Evolutionary conservation across 2,329 filamentous ascomycete genomes (phyloP).

Genomic region (Fusarium sp.): DNA sequence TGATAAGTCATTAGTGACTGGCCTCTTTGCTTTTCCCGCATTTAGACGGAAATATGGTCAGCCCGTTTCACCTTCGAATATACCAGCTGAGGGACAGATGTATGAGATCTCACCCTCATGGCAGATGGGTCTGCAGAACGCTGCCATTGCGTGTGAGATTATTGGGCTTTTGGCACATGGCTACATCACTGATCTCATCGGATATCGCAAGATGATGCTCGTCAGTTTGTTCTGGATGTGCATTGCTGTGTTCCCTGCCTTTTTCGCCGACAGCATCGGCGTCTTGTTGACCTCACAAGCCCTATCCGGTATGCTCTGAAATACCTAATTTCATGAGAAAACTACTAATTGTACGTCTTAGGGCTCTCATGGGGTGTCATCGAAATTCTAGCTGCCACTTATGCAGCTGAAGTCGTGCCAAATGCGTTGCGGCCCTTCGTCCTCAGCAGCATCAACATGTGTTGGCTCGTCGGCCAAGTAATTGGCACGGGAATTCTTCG

Average conservation of each 20-base stretch:
- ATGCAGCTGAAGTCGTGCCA: conserved; percentile 54
- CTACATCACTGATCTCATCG: conserved; percentile 51
- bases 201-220: conserved; percentile 54
- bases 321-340: not conserved
- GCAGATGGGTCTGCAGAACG: conserved; percentile 41
- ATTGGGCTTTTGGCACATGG: conserved; percentile 57
- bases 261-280: conserved; percentile 50
- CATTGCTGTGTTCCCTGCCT: conserved; percentile 53
- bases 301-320: conserved; percentile 39
- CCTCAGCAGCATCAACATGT: conserved; percentile 55
- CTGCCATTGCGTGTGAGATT: conserved; percentile 36
- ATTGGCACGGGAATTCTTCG: conserved; percentile 51
- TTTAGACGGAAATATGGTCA: conserved; percentile 38
- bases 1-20: conserved; percentile 36
- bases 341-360: not conserved
- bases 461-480: conserved; percentile 56
- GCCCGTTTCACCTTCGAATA: conserved; percentile 7
- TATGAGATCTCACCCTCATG: conserved; percentile 48
- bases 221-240: conserved; percentile 49
- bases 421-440: conserved; percentile 49
- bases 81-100: conserved; percentile 42
- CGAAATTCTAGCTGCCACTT: conserved; percentile 53
- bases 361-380: conserved; percentile 51
- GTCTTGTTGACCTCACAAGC: conserved; percentile 51
- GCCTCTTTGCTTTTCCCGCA: conserved; percentile 39